Evolutionary conservation across 495 filamentous ascomycete genomes (phyloP), one percentile per base, ranked within the genome.

Genomic region (Cercophora scortea): DNA sequence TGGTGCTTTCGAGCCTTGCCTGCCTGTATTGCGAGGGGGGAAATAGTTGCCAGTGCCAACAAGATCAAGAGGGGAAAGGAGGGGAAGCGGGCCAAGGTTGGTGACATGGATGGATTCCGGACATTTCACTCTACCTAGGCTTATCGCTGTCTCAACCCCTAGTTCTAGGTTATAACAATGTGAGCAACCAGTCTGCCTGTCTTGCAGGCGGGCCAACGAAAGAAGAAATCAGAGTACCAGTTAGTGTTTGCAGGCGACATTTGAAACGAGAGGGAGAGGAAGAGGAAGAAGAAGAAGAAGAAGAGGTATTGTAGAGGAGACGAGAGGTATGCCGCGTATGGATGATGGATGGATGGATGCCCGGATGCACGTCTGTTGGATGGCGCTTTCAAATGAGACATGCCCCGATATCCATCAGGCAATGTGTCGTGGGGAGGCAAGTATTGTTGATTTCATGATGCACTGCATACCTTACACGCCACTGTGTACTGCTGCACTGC

Each of bases 91-190:
- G 34, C 36, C 35, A 11, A 40, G 45, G 52, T 25, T 25, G 25
- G 25, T 25, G 25, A 25, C 25, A 50, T 39, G 55, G 47, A 12
- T 45, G 1, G 43, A 33, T 47, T 50, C 41, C 42, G 13, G 47
- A 42, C 49, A 51, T 50, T 50, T 52, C 13, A 39, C 9, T 49
- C 50, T 42, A 42, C 44, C 44, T 52, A 45, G 47, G 53, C 53
- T 59, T 59, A 58, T 54, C 56, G 51, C 56, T 50, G 49, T 55
- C 49, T 53, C 52, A 52, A 38, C 49, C 46, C 49, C 52, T 46
- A 38, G 25, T 40, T 15, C 38, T 15, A 42, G 8, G 15, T 42
- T 8, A 51, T 50, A 55, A 50, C 32, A 48, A 42, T 16, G 43
- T 51, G 42, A 53, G 38, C 35, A 43, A 33, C 25, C 25, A 25